A percentile compares a stretch with the other conserved stretches of the same genome.
Evolutionary conservation across 495 filamentous ascomycete species (phyloP).

Genomic region (Hypoxylon trugodes): DNA sequence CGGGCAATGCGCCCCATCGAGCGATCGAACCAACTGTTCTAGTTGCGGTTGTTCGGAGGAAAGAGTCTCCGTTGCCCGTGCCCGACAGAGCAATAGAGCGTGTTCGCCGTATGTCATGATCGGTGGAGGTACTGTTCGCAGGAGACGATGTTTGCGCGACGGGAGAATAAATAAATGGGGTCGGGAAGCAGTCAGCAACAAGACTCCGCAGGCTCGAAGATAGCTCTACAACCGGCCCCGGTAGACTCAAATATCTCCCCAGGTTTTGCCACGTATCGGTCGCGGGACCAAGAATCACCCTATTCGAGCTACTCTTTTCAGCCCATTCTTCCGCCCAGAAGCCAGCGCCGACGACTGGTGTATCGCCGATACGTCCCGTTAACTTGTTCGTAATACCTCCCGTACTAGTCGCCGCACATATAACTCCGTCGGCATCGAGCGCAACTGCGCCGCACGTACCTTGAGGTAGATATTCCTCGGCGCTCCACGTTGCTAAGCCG

Average conservation of each 20-base stretch:
- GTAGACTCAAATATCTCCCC: conserved; percentile 17
- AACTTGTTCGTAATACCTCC: conserved; percentile 91
- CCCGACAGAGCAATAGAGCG: conserved; percentile 78
- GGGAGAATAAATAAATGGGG: conserved; percentile 50
- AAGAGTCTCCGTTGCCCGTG: conserved; percentile 91
- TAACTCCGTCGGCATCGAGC: conserved; percentile 72
- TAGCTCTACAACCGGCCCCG: conserved; percentile 51
- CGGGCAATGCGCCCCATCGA: conserved; percentile 62
- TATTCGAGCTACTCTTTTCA: conserved; percentile 44
- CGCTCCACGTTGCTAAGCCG: conserved; percentile 50
- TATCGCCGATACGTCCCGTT: conserved; percentile 86
- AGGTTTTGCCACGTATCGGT: conserved; percentile 21
- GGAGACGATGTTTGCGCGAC: neutral
- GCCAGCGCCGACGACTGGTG: conserved; percentile 83
- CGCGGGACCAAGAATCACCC: neutral
- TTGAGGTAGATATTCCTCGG: conserved; percentile 74
- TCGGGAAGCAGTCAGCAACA: conserved; percentile 63
- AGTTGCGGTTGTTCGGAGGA: conserved; percentile 75
- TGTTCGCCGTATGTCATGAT: conserved; percentile 43
- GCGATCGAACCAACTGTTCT: conserved; percentile 77
- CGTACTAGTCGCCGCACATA: conserved; percentile 85
- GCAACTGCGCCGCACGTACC: conserved; percentile 88
- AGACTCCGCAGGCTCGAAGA: conserved; percentile 49
- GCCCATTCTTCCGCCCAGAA: conserved; percentile 91
- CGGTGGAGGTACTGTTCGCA: neutral